Evolutionary conservation across 345 rosid species (phyloP).

Genomic region (Gossypium ekmanianum): DNA sequence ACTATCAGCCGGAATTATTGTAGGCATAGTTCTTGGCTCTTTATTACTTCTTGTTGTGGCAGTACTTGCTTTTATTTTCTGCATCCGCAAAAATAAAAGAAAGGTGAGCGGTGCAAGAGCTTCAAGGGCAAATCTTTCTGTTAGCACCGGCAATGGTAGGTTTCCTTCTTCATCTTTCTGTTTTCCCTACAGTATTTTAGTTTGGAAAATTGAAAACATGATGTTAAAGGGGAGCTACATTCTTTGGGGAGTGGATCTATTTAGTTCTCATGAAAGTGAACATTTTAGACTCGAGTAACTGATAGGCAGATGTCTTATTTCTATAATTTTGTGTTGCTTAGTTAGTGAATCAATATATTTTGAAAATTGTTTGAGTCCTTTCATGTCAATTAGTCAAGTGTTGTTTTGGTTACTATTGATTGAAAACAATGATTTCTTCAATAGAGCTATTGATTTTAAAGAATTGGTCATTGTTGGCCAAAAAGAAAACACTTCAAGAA

Average conservation of each 20-base stretch:
- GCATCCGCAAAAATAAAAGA: constrained; percentile 41
- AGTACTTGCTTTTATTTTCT: constrained; percentile 48
- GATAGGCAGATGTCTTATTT: not conserved
- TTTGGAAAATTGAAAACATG: not conserved
- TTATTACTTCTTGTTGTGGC: constrained; percentile 46
- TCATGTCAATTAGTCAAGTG: not conserved
- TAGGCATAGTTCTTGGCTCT: constrained; percentile 64
- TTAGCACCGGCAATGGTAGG: constrained; percentile 37
- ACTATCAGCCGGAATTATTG: constrained; percentile 54
- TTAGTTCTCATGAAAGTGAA: not conserved
- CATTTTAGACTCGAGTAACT: not conserved
- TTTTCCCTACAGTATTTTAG: not conserved
- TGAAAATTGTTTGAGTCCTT: not conserved
- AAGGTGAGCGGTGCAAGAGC: constrained; percentile 42
- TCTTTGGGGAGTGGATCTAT: not conserved
- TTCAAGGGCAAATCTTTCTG: constrained; percentile 46
- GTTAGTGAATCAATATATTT: not conserved
- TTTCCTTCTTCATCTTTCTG: constrained; percentile 16
- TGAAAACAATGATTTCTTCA: not conserved
- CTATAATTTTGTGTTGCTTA: not conserved
- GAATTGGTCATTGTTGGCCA: no score
- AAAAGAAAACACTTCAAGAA: not conserved
- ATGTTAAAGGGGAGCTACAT: not conserved
- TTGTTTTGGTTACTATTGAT: not conserved
- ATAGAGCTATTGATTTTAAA: no score